A percentile compares a stretch with the other conserved stretches of the same genome.
These are phyloP conservation scores for Rhynchospora tenuis DNA, from an alignment of 176 grass and related monocot genomes.

Conservation along the genomic window DNA sequence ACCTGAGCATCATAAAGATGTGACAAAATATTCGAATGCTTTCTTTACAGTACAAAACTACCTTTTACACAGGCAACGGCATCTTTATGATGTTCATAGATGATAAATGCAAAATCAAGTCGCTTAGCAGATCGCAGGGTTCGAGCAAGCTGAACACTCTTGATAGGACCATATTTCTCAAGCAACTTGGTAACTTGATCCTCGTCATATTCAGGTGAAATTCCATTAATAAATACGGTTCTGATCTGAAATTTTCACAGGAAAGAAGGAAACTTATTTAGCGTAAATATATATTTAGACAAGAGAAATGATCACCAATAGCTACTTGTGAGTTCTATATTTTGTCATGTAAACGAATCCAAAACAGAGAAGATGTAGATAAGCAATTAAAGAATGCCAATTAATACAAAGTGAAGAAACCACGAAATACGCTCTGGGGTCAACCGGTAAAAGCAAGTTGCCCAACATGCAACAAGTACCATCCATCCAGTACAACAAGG, in stretches of 20 bases:
- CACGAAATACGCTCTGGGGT: neutral
- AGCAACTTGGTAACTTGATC: slow-evolving; percentile 11
- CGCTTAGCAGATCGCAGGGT: slow-evolving; percentile 18
- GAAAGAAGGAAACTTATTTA: neutral
- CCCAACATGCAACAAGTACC: neutral
- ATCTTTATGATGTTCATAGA: slow-evolving; percentile 24
- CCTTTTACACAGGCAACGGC: slow-evolving; percentile 23
- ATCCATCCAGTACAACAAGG: neutral
- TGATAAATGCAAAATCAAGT: slow-evolving; percentile 22
- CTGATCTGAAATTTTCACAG: slow-evolving; percentile 19
- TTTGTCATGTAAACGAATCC: neutral
- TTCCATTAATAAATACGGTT: slow-evolving; percentile 21
- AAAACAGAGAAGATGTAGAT: neutral
- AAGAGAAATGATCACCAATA: neutral
- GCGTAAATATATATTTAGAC: neutral
- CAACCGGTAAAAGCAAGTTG: neutral
- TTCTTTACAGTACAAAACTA: neutral
- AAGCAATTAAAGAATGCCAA: neutral
- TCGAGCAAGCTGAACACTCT: slow-evolving; percentile 13
- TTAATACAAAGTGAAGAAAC: neutral
- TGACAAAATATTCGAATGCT: neutral
- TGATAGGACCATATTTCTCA: slow-evolving; percentile 20
- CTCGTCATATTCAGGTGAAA: slow-evolving; percentile 18
- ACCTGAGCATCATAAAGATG: neutral
- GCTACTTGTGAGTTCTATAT: neutral